These are phyloP conservation scores for Senna tora DNA, from an alignment of 306 rosid genomes.

Conservation along the genomic window DNA sequence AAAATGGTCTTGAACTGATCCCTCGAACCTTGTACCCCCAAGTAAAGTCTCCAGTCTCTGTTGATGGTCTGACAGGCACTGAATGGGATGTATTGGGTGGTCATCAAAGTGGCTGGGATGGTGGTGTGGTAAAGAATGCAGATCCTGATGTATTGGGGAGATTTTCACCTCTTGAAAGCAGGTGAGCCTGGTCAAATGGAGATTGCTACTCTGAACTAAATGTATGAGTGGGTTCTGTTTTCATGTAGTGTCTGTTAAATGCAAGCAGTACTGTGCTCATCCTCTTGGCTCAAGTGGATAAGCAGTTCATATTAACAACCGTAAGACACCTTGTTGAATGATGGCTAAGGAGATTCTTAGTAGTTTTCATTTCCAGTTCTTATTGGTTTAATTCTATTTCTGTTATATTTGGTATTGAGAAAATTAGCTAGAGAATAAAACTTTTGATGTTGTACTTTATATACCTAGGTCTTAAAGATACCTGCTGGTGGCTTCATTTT, in stretches of 20 bases:
- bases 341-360: neutral
- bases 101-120: constrained; percentile 58
- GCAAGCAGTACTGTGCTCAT: constrained; percentile 42
- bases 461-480: too few relatives aligned
- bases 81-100: constrained; percentile 69
- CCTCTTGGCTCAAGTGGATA: constrained; percentile 24
- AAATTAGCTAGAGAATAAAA: neutral
- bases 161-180: constrained; percentile 85
- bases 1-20: constrained; percentile 79
- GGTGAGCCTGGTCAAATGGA: constrained; percentile 99
- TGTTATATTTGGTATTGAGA: neutral
- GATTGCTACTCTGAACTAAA: constrained; percentile 94
- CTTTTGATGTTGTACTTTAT: too few relatives aligned
- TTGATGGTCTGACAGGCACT: constrained; percentile 57
- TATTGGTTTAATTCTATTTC: neutral
- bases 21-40: constrained; percentile 69
- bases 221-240: constrained; percentile 94
- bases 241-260: constrained; percentile 54
- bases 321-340: constrained; percentile 17
- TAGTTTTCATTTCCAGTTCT: neutral
- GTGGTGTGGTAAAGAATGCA: constrained; percentile 45
- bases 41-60: constrained; percentile 50
- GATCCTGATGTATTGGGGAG: constrained; percentile 70
- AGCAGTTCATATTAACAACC: constrained; percentile 18
- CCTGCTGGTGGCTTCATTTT: too few relatives aligned